A percentile compares a stretch with the other conserved stretches of the same genome.
phyloP scores from a whole-genome alignment of 345 rosid species.

The Arabis hirsuta region DNA sequence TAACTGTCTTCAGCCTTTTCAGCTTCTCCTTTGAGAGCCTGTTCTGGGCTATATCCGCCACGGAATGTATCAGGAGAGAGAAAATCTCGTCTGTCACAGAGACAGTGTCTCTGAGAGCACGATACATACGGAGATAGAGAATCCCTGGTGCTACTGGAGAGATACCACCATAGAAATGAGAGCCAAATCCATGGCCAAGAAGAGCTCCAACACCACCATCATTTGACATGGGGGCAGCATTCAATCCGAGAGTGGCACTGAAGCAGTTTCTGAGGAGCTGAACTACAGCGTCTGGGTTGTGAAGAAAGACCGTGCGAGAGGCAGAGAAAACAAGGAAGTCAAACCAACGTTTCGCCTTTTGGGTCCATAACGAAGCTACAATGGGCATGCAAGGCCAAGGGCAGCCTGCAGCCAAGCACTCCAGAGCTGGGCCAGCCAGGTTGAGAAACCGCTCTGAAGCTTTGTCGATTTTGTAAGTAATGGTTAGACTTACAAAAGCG shows the following conservation, averaged over 20 bases:
- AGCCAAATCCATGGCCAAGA: constrained; percentile 95
- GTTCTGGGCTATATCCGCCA: constrained; percentile 66
- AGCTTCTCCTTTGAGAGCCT: constrained; percentile 56
- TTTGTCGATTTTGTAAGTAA: constrained; percentile 89
- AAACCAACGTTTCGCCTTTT: constrained; percentile 97
- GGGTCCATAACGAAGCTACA: constrained; percentile 90
- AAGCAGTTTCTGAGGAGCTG: constrained; percentile 95
- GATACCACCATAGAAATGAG: constrained; percentile 83
- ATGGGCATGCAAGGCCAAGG: constrained; percentile 99
- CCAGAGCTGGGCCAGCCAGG: constrained; percentile 88
- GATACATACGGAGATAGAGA: constrained; percentile 77
- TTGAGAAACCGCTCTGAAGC: constrained; percentile 81
- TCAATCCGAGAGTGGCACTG: constrained; percentile 75
- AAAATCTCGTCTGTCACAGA: constrained; percentile 77
- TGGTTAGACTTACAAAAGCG: constrained; percentile 94
- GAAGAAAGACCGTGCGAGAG: constrained; percentile 95
- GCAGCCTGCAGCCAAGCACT: constrained; percentile 87
- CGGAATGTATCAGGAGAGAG: constrained; percentile 79
- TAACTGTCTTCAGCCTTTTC: constrained; percentile 63
- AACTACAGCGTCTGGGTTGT: constrained; percentile 77
- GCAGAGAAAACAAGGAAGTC: constrained; percentile 94
- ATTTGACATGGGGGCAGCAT: constrained; percentile 57
- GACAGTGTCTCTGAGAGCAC: constrained; percentile 71
- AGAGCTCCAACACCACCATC: constrained; percentile 91
- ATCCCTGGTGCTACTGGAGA: constrained; percentile 96